Evolutionary conservation across 2,329 filamentous ascomycete genomes (phyloP), one percentile per base, ranked within the genome.

Genomic region (Aspergillus caelatus): DNA sequence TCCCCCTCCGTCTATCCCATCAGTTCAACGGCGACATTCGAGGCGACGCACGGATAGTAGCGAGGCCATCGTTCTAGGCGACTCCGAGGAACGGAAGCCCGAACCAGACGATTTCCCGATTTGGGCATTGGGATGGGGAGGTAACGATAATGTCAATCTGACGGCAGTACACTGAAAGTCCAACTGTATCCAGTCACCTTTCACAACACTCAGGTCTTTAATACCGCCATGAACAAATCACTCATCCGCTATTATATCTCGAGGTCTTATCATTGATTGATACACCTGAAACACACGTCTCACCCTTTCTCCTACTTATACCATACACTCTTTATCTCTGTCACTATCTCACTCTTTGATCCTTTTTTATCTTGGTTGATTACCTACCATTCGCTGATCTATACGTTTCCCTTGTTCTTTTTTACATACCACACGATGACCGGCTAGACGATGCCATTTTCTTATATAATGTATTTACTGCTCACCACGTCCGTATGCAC

Each of bases 61-160:
- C 61, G 80, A 82, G 69, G 80, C 81, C 62, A 82, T 84, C 55
- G 76, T 79, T 57, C 72, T 81, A 52, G 79, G 78, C 57, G 73
- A 79, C 26, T 76, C 78, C 1, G 79, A 81, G 4, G 82, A 83
- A 34, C 83, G 84, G 65, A 82, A 79, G 50, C 26, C 26, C 26
- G 86, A 87, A 82, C 86, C 88, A 57, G 70, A 84, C 12, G 82
- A 82, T 6, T 79, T 83, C 60, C 78, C 79, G 6, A 70, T 80
- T 30, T 81, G 79, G 79, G 71, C 77, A 53, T 66, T 77, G 62
- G 71, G 77, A 50, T 74, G 78, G 77, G 71, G 76, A 16, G 10
- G 45, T 75, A 65, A 83, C 80, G 79, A 86, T 30, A 65, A 65
- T 45, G 67, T 67, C 36, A 75, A 71, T 46, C 57, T 80, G 58